Evolutionary conservation across 2,329 filamentous ascomycete species (phyloP), one percentile per base, ranked within the genome.

Genomic region (Phaeosphaeria sp.): DNA sequence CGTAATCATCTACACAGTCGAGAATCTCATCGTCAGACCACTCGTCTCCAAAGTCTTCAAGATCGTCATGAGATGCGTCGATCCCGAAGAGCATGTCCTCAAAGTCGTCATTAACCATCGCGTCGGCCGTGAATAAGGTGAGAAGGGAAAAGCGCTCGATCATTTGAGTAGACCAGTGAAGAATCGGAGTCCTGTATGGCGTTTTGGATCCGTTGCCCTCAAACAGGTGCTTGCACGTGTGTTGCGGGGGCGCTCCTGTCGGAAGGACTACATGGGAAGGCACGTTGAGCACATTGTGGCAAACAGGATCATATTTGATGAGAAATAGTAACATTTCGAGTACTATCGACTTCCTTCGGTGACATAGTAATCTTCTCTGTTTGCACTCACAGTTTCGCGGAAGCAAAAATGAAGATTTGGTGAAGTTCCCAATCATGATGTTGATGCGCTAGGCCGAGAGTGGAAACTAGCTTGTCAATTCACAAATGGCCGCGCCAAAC

Each of bases 21-120:
- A 73, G 60, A 18, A 75, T 63, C 0, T 73, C 67, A 4, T 71
- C 67, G 7, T 68, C 60, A 6, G 58, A 65, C 0, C 54, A 51
- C 42, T 71, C 52, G 11, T 63, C 52, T 46, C 58, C 54, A 21
- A 43, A 7, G 33, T 63, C 58, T 3, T 64, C 63, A 7, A 62
- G 22, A n/a, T 54, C 56, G 9, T 57, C 59, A 21, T 71, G 68
- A 1, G 67, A 66, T 13, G 58, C 59, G 23, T 52, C 46, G 7
- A 51, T 43, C 18, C 60, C 63, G 49, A 77, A 74, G 5, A 78
- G 67, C 52, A 75, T 69, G 42, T 76, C 71, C 9, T 77, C 68
- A 36, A 63, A 42, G 25, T 60, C 57, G n/a, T 59, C 55, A 20
- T 39, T 41, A 15, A 74, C 58, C 72, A 74, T 75, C 1, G 48